Percentiles rank a stretch among this genome's conserved stretches.
Conservation (phyloP, 164 flowering plant genomes). For the Aristolochia californica region DNA sequence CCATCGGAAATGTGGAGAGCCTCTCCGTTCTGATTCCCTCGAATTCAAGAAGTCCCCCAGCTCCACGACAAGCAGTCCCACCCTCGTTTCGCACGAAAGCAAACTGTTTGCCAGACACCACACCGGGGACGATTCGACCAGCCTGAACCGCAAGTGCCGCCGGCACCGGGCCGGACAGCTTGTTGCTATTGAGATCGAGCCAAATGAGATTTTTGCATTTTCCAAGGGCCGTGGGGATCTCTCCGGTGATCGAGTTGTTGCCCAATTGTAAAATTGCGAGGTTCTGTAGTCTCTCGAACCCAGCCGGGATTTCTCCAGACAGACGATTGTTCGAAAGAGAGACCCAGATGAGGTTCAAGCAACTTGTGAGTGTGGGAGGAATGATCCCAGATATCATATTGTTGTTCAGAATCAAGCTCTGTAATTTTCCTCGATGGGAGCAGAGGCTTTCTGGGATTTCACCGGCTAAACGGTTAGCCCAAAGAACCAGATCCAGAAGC, state of each 20-base stretch:
- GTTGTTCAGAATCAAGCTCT: conserved; percentile 73
- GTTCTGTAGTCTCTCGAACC: conserved; percentile 44
- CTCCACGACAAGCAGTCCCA: conserved; percentile 69
- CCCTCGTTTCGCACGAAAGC: conserved; percentile 85
- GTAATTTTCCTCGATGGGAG: conserved; percentile 43
- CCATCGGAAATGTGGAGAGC: conserved; percentile 40
- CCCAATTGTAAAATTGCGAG: conserved; percentile 79
- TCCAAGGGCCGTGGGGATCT: conserved; percentile 61
- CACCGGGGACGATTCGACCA: conserved; percentile 45
- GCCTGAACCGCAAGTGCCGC: conserved; percentile 47
- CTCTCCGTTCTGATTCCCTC: conserved; percentile 53
- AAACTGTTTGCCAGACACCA: conserved; percentile 66
- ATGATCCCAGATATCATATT: conserved; percentile 53
- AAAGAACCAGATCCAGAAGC: conserved; percentile 57
- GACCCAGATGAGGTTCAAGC: conserved; percentile 65
- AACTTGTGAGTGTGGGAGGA: conserved; percentile 47
- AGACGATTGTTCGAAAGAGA: conserved; percentile 70
- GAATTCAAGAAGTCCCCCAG: conserved; percentile 77
- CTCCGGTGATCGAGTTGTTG: conserved; percentile 62
- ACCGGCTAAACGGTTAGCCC: conserved; percentile 71
- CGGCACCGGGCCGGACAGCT: conserved; percentile 46
- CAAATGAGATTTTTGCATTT: conserved; percentile 60
- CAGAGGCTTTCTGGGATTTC: conserved; percentile 66
- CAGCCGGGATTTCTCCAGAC: conserved; percentile 54
- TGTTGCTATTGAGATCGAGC: conserved; percentile 82